phyloP scores from a whole-genome alignment of 2,329 filamentous ascomycete genomes.

The Cladorrhinum sp. region DNA sequence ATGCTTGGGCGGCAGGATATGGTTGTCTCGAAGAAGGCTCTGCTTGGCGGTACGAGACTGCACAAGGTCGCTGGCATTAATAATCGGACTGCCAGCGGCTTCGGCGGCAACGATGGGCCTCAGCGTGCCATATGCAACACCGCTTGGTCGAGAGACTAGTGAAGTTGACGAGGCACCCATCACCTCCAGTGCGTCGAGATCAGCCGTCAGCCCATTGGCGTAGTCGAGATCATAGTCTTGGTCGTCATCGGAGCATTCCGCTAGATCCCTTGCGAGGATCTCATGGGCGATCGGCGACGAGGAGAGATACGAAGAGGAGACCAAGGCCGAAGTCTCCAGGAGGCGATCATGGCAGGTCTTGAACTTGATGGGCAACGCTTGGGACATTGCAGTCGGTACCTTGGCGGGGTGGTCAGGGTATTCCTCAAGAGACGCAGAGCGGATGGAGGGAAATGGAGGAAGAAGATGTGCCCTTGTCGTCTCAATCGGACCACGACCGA shows the following conservation, averaged over 20 bases:
- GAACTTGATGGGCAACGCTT: conserved; percentile 15
- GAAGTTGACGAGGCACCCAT: conserved; percentile 29
- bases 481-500: conserved; percentile 1
- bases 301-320: conserved; percentile 40
- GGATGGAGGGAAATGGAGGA: neutral
- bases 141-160: conserved; percentile 17
- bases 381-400: conserved; percentile 13
- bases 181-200: neutral
- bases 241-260: conserved; percentile 35
- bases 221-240: conserved; percentile 30
- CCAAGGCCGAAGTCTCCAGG: conserved; percentile 13
- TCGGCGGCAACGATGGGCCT: conserved; percentile 18
- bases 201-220: neutral
- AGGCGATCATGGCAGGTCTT: conserved; percentile 13
- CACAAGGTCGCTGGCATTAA: conserved; percentile 14
- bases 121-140: conserved; percentile 21
- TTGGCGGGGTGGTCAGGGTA: neutral
- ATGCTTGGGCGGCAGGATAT: conserved; percentile 26
- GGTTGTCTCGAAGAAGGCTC: conserved; percentile 25
- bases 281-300: conserved; percentile 47
- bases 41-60: conserved; percentile 22
- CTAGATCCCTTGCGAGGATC: conserved; percentile 48
- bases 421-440: neutral
- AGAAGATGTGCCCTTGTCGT: neutral
- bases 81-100: conserved; percentile 10